phyloP scores from a whole-genome alignment of 768 basidiomycete species.

The Auriscalpium vulgare region DNA sequence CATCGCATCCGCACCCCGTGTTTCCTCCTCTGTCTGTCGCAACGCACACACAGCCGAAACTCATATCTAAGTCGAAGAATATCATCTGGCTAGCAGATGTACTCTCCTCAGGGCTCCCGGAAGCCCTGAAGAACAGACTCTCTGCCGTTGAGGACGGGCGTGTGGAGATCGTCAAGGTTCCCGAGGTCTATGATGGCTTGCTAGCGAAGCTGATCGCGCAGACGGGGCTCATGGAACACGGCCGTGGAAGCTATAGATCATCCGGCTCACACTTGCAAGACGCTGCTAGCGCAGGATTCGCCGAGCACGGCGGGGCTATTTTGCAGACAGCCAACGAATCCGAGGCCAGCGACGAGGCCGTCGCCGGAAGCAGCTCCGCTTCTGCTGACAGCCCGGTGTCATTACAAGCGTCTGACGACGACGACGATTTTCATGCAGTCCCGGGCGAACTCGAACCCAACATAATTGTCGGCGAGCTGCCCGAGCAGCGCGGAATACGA shows the following conservation, averaged over 20 bases:
- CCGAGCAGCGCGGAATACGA: conserved; percentile 16
- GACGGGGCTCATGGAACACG: conserved; percentile 30
- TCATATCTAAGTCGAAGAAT: conserved; percentile 21
- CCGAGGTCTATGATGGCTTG: conserved; percentile 24
- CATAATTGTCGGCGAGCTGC: neutral
- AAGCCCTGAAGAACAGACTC: conserved; percentile 17
- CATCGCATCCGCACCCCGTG: conserved; percentile 13
- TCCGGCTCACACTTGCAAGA: neutral
- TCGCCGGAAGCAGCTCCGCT: neutral
- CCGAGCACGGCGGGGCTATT: neutral
- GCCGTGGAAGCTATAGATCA: neutral
- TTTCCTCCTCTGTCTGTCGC: conserved; percentile 28
- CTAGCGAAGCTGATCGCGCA: conserved; percentile 34
- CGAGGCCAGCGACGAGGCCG: neutral
- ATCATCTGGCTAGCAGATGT: conserved; percentile 28
- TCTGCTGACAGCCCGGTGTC: neutral
- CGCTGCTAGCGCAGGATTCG: neutral
- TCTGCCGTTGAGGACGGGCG: conserved; percentile 14
- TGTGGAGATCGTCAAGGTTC: conserved; percentile 15
- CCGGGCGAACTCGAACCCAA: neutral
- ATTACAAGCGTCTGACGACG: neutral
- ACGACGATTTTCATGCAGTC: neutral
- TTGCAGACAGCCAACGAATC: neutral
- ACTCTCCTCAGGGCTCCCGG: conserved; percentile 26
- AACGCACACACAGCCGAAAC: conserved; percentile 13